Evolutionary conservation across 768 basidiomycete species (phyloP).

Genomic region (Termitomyces sp.): DNA sequence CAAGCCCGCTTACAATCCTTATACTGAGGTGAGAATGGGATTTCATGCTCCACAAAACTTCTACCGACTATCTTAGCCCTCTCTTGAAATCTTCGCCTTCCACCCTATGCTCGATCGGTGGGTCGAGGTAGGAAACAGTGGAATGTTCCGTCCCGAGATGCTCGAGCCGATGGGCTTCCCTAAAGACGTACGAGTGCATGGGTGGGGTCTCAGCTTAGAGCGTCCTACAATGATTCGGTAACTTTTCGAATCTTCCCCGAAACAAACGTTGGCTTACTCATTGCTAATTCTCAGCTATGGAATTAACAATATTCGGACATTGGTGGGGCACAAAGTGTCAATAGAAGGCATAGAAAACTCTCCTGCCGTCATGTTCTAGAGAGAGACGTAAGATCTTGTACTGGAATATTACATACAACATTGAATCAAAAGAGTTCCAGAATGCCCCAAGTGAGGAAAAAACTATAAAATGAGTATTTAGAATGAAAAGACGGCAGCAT

Average conservation of each 20-base stretch:
- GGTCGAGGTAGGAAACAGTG: constrained; percentile 99
- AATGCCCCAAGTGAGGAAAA: not conserved
- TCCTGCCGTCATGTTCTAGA: constrained; percentile 86
- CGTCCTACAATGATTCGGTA: constrained; percentile 98
- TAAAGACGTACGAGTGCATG: constrained; percentile 92
- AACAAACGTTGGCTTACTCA: not conserved
- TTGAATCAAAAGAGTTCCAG: constrained; percentile 4
- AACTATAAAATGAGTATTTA: constrained; percentile 25
- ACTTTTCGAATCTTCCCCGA: not conserved
- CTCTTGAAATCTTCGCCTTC: constrained; percentile 97
- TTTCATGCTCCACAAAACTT: not conserved
- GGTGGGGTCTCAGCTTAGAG: constrained; percentile 94
- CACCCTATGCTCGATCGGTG: constrained; percentile 90
- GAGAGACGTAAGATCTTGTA: constrained; percentile 2
- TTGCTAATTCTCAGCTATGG: constrained; percentile 63
- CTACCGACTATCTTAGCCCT: constrained; percentile 53
- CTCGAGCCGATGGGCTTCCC: constrained; percentile 98
- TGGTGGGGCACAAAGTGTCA: constrained; percentile 96
- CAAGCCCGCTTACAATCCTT: constrained; percentile 99
- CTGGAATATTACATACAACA: constrained; percentile 3
- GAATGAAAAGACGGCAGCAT: constrained; percentile 83
- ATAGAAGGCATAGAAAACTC: constrained; percentile 87
- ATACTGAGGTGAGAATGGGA: constrained; percentile 72
- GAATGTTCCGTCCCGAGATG: constrained; percentile 99
- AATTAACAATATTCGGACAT: constrained; percentile 93